Evolutionary conservation across 176 grass and related monocot genomes (phyloP).

Genomic region (Musa troglodytarum): DNA sequence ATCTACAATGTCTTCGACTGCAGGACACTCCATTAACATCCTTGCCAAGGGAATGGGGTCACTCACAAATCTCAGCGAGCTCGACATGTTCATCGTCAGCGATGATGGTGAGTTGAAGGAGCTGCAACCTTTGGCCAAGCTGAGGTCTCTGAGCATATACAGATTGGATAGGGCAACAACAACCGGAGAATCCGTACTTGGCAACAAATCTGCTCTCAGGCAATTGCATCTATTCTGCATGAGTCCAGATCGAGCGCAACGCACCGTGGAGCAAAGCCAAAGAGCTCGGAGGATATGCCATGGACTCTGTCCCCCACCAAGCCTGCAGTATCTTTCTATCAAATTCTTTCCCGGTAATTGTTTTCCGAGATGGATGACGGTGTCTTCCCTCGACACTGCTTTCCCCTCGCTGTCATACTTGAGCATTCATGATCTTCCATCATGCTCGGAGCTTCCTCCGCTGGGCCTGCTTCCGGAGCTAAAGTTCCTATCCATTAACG

Average conservation of each 20-base stretch:
- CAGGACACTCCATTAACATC: conserved; percentile 45
- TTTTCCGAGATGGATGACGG: not conserved
- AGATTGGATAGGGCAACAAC: conserved; percentile 52
- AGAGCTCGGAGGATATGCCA: too few relatives aligned
- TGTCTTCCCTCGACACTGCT: not conserved
- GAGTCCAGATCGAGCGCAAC: too few relatives aligned
- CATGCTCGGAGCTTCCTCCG: conserved; percentile 50
- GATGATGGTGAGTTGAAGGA: conserved; percentile 50
- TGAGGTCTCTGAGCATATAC: conserved; percentile 52
- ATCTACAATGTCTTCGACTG: conserved; percentile 51
- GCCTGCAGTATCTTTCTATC: too few relatives aligned
- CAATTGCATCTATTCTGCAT: conserved; percentile 52
- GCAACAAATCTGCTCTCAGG: conserved; percentile 43
- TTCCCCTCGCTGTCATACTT: conserved; percentile 36
- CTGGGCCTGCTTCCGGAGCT: conserved; percentile 59
- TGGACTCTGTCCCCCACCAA: too few relatives aligned
- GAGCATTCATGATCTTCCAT: conserved; percentile 42
- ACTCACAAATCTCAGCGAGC: conserved; percentile 51
- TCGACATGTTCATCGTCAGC: conserved; percentile 59
- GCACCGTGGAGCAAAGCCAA: too few relatives aligned
- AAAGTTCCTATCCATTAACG: conserved; percentile 46
- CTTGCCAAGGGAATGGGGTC: conserved; percentile 54
- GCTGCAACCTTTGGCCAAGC: conserved; percentile 44
- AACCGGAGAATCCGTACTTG: not conserved
- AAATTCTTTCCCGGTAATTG: rapidly evolving